These are phyloP conservation scores for Beauveria medogensis DNA, from an alignment of 2,329 filamentous ascomycete genomes.

Conservation along the genomic window DNA sequence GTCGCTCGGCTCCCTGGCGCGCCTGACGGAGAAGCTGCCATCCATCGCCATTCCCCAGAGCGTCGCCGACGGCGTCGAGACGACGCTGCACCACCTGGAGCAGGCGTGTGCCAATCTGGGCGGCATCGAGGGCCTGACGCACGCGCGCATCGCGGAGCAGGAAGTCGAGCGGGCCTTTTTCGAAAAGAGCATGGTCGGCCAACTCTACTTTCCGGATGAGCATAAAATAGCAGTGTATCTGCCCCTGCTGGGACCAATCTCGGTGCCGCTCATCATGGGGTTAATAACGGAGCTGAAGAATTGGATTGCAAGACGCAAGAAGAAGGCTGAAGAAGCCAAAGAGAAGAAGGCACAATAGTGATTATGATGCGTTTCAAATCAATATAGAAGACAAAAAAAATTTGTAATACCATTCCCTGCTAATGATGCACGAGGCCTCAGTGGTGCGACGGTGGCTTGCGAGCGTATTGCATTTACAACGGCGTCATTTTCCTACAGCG, in stretches of 20 bases:
- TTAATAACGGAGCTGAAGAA: slow-evolving; percentile 72
- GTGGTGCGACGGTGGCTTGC: not conserved
- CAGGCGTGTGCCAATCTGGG: slow-evolving; percentile 67
- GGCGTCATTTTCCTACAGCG: not conserved
- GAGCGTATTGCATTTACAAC: not conserved
- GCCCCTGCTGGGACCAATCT: slow-evolving; percentile 81
- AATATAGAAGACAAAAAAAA: not conserved
- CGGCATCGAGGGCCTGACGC: slow-evolving; percentile 58
- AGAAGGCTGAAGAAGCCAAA: slow-evolving; percentile 32
- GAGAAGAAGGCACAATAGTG: slow-evolving; percentile 30
- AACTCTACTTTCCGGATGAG: slow-evolving; percentile 97
- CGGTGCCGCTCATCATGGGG: slow-evolving; percentile 80
- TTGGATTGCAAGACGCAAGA: slow-evolving; percentile 41
- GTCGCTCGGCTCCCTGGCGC: slow-evolving; percentile 84
- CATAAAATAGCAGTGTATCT: slow-evolving; percentile 97
- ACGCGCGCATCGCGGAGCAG: slow-evolving; percentile 76
- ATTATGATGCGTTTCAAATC: not conserved
- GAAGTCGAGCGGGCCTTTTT: slow-evolving; percentile 95
- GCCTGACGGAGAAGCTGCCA: slow-evolving; percentile 73
- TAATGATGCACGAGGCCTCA: no score
- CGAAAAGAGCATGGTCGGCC: slow-evolving; percentile 97
- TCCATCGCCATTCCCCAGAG: slow-evolving; percentile 85
- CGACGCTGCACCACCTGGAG: slow-evolving; percentile 69
- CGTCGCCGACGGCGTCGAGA: slow-evolving; percentile 78
- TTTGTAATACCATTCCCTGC: not conserved